A percentile compares a stretch with the other conserved stretches of the same genome.
These are phyloP conservation scores for Plasmodium berghei DNA, from an alignment of 169 alveolate species.

Conservation along the genomic window DNA sequence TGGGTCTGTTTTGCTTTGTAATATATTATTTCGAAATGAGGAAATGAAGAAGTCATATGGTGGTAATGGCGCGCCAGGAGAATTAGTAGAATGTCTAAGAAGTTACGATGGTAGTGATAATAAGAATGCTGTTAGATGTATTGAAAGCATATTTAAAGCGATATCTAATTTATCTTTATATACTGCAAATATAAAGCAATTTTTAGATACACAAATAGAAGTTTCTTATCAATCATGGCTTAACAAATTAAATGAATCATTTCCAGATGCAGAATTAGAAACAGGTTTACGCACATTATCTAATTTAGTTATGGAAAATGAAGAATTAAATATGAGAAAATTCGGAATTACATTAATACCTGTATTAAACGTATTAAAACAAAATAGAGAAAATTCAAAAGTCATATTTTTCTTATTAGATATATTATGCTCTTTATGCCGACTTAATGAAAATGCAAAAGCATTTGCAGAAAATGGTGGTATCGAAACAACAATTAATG, in stretches of 20 bases:
- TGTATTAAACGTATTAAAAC: slow-evolving; percentile 81
- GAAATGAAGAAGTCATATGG: slow-evolving; percentile 89
- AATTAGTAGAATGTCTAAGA: slow-evolving; percentile 88
- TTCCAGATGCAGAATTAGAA: slow-evolving; percentile 84
- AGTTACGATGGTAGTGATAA: slow-evolving; percentile 86
- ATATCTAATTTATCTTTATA: slow-evolving; percentile 90
- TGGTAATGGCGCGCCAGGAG: slow-evolving; percentile 90
- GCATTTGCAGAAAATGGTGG: slow-evolving; percentile 88
- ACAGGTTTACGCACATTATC: slow-evolving; percentile 91
- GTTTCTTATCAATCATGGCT: slow-evolving; percentile 84
- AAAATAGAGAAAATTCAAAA: slow-evolving; percentile 88
- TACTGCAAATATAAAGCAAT: slow-evolving; percentile 87
- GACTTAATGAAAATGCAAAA: slow-evolving; percentile 86
- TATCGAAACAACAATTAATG: slow-evolving; percentile 83
- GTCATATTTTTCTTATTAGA: slow-evolving; percentile 88
- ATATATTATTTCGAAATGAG: slow-evolving; percentile 90
- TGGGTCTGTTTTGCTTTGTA: slow-evolving; percentile 90
- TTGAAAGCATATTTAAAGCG: slow-evolving; percentile 90
- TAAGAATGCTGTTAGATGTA: slow-evolving; percentile 87
- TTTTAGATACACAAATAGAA: slow-evolving; percentile 84
- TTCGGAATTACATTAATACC: slow-evolving; percentile 90
- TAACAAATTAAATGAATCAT: slow-evolving; percentile 82
- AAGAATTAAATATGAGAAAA: slow-evolving; percentile 87
- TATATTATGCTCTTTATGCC: slow-evolving; percentile 88
- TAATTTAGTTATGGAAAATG: slow-evolving; percentile 92